A percentile compares a stretch with the other conserved stretches of the same genome.
Evolutionary conservation across 306 rosid genomes (phyloP).

Genomic region (Abrus precatorius): DNA sequence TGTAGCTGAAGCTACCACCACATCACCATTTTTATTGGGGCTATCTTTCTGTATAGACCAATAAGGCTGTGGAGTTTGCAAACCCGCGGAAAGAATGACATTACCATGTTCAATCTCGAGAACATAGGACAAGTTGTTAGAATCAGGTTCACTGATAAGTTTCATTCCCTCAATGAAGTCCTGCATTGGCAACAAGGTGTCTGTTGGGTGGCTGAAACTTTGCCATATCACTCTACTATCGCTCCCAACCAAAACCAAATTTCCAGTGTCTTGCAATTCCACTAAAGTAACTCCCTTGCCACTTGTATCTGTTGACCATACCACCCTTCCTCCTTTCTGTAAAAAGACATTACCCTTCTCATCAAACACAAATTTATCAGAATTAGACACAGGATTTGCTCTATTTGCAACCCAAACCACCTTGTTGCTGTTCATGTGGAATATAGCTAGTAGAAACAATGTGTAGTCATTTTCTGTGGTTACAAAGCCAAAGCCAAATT

Average conservation of each 20-base stretch:
- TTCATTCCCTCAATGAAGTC: constrained; percentile 62
- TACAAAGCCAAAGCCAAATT: constrained; percentile 67
- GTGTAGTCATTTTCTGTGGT: constrained; percentile 50
- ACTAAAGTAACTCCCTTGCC: constrained; percentile 50
- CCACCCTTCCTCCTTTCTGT: neutral
- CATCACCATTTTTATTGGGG: constrained; percentile 49
- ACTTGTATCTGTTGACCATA: constrained; percentile 60
- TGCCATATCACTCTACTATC: constrained; percentile 60
- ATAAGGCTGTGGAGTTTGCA: constrained; percentile 59
- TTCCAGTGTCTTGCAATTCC: constrained; percentile 63
- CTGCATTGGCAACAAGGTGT: constrained; percentile 67
- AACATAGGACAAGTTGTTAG: constrained; percentile 47
- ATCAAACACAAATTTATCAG: constrained; percentile 53
- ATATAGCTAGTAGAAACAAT: constrained; percentile 57
- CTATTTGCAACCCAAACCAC: constrained; percentile 70
- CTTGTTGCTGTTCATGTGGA: constrained; percentile 49
- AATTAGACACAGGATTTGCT: constrained; percentile 43
- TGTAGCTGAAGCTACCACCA: constrained; percentile 45
- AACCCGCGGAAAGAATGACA: constrained; percentile 57
- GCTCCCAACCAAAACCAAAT: constrained; percentile 60
- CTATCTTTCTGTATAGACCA: constrained; percentile 59
- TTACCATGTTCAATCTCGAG: constrained; percentile 58
- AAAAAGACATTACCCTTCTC: constrained; percentile 56
- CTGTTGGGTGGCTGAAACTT: constrained; percentile 66
- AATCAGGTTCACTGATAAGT: constrained; percentile 51